Base-by-base conservation (phyloP, 2,329 filamentous ascomycete genomes). In the Ampelomyces quisqualis region DNA sequence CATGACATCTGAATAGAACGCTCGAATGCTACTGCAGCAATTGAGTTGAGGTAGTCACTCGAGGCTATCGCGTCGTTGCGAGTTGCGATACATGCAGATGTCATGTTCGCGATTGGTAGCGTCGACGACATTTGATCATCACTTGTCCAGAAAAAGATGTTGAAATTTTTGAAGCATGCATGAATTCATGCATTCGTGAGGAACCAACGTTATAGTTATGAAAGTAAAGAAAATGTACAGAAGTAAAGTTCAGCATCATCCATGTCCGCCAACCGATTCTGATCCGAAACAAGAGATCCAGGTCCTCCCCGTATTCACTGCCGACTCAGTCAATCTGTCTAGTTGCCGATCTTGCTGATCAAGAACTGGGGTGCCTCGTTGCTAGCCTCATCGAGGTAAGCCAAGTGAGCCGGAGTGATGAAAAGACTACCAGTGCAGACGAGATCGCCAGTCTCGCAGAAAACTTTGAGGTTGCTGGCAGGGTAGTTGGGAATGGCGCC, bases 401-500 rank as follows among this genome's bases (percentile, higher is more conserved):
- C 51, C 22, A 69, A 53, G 42, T 70, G 67, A 22, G 61, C 57
- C 0, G 55, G 48, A 10, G 61, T 60, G 17, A 71, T 60, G 1
- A 49, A 43, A 27, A 70, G 49, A 5, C 57, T 60, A 4, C 69
- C 68, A 11, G 39, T 27, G 40, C 68, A 71, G 3, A 70, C 68
- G 1, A 57, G 40, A 46, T 71, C 69, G 2, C 53, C 56, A 2
- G 35, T 29, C 5, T 62, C 64, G 43, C 68, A 72, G 48, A 61
- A 68, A 7, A 70, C 63, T 45, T 61, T 53, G 14, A 68, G 41
- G 34, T 64, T 58, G 6, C 51, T 55, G 4, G 43, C 20, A 3
- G 69, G 65, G 37, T 65, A 71, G 30, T 51, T 52, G 1, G 56
- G 50, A 30, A 72, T 70, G 8, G 50, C 45, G 9, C 69, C 67